Base-by-base conservation (phyloP, 2,329 filamentous ascomycete genomes). In the Alternaria incomplexa region DNA sequence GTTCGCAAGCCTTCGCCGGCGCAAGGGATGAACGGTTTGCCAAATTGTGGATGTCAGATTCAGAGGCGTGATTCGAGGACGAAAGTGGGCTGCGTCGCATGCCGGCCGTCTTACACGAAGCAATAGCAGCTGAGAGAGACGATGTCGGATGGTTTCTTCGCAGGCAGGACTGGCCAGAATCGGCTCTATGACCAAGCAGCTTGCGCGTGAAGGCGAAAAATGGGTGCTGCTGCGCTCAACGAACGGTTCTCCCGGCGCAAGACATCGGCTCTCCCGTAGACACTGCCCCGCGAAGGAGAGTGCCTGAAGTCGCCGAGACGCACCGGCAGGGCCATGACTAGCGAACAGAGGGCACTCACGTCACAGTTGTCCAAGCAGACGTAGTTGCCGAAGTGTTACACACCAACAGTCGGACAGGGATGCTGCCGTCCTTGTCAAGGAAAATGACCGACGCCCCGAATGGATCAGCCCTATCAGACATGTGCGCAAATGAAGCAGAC, bases 381-480 rank as follows among this genome's bases (percentile, higher is more conserved):
- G 47, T 58, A 26, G 60, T 44, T 53, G 60, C 60, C 52, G 30
- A 61, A 60, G 48, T 58, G 68, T 61, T 61, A 65, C 60, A 69
- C 71, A 73, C 71, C 68, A 76, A 74, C 72, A 70, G 58, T 63
- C 64, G 60, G 50, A 45, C 60, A 62, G 56, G 60, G 60, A 36
- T 62, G 60, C n/a, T 55, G 56, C 48, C 48, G 56, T 62, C 36
- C 40, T 44, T 26, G 40, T 59, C 46, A 44, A 68, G 69, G 59
- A 64, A 69, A 68, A 63, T 60, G 70, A 61, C 71, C 65, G 73
- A 72, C 70, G 73, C 72, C 61, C 66, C 69, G 72, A 67, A 68
- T 70, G 17, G 40, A 71, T 68, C 74, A 77, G 76, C 73, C 74
- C 75, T 77, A 76, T 72, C 66, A 68, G 67, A 62, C 64, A 72